Evolutionary conservation across 2,329 filamentous ascomycete genomes (phyloP).

Genomic region (Sporothrix protearum): DNA sequence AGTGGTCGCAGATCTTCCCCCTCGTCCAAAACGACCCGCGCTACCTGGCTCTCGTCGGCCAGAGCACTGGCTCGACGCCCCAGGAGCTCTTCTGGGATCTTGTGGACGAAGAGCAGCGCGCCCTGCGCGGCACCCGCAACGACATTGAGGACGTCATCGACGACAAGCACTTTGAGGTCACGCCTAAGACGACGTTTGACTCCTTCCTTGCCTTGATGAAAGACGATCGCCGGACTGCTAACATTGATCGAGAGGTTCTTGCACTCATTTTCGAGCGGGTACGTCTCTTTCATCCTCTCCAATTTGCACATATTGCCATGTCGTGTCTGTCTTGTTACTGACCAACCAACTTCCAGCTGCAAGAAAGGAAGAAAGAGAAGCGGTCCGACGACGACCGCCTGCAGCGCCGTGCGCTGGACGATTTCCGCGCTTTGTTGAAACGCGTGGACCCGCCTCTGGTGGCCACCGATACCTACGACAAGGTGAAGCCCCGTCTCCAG

Average conservation of each 20-base stretch:
- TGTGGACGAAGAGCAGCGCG: constrained; percentile 87
- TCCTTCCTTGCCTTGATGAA: constrained; percentile 81
- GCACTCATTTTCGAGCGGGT: constrained; percentile 79
- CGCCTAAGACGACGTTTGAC: constrained; percentile 78
- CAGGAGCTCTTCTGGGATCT: constrained; percentile 95
- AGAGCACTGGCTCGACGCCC: constrained; percentile 71
- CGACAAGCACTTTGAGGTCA: constrained; percentile 89
- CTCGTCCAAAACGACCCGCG: constrained; percentile 75
- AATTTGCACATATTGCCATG: not conserved
- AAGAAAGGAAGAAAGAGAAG: constrained; percentile 82
- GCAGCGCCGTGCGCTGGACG: constrained; percentile 79
- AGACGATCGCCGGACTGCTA: constrained; percentile 82
- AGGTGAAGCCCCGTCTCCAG: constrained; percentile 74
- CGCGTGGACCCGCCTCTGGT: constrained; percentile 81
- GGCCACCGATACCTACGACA: constrained; percentile 79
- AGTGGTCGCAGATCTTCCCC: constrained; percentile 80
- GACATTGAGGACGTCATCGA: constrained; percentile 84
- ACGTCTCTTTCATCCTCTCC: constrained; percentile 33
- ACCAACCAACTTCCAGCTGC: constrained; percentile 50
- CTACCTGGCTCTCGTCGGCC: constrained; percentile 78
- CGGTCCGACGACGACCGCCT: constrained; percentile 82
- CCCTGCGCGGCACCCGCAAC: constrained; percentile 75
- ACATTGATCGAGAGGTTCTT: constrained; percentile 76
- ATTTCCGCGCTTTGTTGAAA: constrained; percentile 81
- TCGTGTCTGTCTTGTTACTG: too few species aligned